Conservation (phyloP, 2,329 filamentous ascomycete genomes). For the Hyphodiscus sp. region DNA sequence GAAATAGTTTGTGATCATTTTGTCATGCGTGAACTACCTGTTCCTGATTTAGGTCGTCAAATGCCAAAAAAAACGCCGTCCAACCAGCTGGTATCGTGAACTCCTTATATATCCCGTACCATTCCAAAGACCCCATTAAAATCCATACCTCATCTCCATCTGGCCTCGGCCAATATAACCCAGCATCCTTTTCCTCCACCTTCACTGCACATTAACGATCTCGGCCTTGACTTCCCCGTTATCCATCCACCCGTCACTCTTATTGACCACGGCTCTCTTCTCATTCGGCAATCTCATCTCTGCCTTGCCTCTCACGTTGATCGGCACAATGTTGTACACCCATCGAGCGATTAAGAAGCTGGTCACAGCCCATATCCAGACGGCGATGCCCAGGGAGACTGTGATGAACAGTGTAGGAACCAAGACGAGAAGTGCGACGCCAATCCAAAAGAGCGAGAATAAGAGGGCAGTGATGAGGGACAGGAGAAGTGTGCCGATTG, state of each 20-base stretch:
- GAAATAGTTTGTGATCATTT: not conserved
- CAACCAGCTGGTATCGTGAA: not conserved
- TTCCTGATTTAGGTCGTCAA: not conserved
- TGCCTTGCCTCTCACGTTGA: slow-evolving; percentile 13
- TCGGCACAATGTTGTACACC: slow-evolving; percentile 35
- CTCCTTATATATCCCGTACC: not conserved
- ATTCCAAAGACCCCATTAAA: not conserved
- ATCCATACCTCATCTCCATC: not conserved
- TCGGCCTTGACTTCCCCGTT: not conserved
- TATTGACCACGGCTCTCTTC: slow-evolving; percentile 18
- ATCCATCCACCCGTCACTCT: slow-evolving; percentile 7
- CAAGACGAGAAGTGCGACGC: slow-evolving; percentile 60
- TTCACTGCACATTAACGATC: not conserved
- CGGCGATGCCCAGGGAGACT: slow-evolving; percentile 51
- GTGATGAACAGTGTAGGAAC: slow-evolving; percentile 63
- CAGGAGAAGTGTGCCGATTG: slow-evolving; percentile 54
- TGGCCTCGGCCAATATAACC: not conserved
- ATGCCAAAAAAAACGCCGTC: not conserved
- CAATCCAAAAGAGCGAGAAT: slow-evolving; percentile 58
- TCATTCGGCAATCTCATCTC: slow-evolving; percentile 19
- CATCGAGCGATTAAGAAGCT: slow-evolving; percentile 47
- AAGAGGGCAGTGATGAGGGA: slow-evolving; percentile 54
- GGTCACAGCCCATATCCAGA: slow-evolving; percentile 62
- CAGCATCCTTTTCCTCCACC: not conserved
- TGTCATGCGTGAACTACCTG: not conserved